Base-by-base conservation (phyloP, 1,284 basidiomycete genomes). In the Ustilago cynodontis region DNA sequence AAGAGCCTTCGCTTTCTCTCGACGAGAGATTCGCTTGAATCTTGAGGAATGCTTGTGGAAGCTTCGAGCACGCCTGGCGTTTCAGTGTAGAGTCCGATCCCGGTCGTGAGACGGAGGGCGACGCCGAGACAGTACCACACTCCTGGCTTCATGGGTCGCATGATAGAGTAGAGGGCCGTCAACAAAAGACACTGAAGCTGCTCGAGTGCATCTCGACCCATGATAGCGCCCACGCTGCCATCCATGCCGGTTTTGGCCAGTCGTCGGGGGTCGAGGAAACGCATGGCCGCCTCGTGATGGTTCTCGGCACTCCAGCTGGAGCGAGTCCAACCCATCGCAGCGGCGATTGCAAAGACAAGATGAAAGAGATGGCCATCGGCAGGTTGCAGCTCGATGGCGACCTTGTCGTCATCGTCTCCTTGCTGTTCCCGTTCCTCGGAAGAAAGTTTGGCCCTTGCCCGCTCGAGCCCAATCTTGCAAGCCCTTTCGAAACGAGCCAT, bases 271-370 rank as follows among this genome's bases (percentile, higher is more conserved):
- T 77, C 71, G 9, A 77, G 71, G 41, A 61, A 77, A 26, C 61
- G 67, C 75, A 77, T 77, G 10, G 75, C 75, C n/a, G 75, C 75
- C 41, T 77, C 75, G 61, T 77, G 75, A 33, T 77, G 75, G 24
- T 72, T 73, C 49, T 77, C 75, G 31, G 75, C 75, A 22, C 71
- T 73, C 66, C 64, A 77, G 41, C 58, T 70, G 2, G 75, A 71
- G 29, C 67, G 67, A 4, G 67, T 71, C 75, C 71, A 73, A 39
- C 71, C 67, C 71, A 77, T 77, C 13, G 75, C 75, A 10, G 75
- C 70, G 11, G 75, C 75, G 39, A 77, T 77, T 29, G 75, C 71
- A 49, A 77, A 73, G 16, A 77, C 71, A 4, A 77, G 75, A n/a
- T 77, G 75, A 35, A 77, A 77, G 26, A 77, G 75, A 28, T 77